These are phyloP conservation scores for Hymenoscyphus occultus DNA, from an alignment of 2,329 filamentous ascomycete species.

Conservation along the genomic window DNA sequence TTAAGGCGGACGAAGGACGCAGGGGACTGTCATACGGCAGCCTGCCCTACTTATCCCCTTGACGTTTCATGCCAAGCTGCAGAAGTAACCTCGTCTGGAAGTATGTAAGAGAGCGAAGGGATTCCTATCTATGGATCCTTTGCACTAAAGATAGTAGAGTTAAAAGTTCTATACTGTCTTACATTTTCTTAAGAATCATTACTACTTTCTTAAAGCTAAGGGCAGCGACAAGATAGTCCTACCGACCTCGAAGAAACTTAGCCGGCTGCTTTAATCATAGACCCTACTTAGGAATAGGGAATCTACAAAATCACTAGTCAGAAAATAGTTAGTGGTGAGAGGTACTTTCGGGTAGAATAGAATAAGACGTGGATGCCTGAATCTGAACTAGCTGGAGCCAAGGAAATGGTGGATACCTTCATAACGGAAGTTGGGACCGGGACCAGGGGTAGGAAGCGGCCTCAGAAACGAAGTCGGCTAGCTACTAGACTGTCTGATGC, in stretches of 20 bases:
- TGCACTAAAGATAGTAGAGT: slow-evolving; percentile 21
- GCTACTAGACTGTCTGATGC: neutral
- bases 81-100: slow-evolving; percentile 15
- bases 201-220: neutral
- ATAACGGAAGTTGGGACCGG: slow-evolving; percentile 1
- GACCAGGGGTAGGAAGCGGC: neutral
- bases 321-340: slow-evolving; percentile 11
- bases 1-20: slow-evolving; percentile 18
- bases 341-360: slow-evolving; percentile 12
- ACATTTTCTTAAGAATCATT: slow-evolving; percentile 24
- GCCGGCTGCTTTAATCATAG: neutral
- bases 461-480: neutral
- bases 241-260: neutral
- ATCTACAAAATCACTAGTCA: slow-evolving; percentile 12
- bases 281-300: slow-evolving; percentile 11
- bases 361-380: slow-evolving; percentile 14
- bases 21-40: slow-evolving; percentile 14
- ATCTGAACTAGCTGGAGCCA: slow-evolving; percentile 12
- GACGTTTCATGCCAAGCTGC: slow-evolving; percentile 20
- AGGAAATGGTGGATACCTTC: slow-evolving; percentile 10
- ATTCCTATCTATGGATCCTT: slow-evolving; percentile 22
- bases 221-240: neutral
- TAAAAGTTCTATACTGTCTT: slow-evolving; percentile 23
- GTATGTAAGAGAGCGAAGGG: slow-evolving; percentile 23
- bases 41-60: slow-evolving; percentile 19